Evolutionary conservation across 192 early-diverging fungal species (phyloP), one percentile per base, ranked within the genome.

Genomic region (Backusella circina): DNA sequence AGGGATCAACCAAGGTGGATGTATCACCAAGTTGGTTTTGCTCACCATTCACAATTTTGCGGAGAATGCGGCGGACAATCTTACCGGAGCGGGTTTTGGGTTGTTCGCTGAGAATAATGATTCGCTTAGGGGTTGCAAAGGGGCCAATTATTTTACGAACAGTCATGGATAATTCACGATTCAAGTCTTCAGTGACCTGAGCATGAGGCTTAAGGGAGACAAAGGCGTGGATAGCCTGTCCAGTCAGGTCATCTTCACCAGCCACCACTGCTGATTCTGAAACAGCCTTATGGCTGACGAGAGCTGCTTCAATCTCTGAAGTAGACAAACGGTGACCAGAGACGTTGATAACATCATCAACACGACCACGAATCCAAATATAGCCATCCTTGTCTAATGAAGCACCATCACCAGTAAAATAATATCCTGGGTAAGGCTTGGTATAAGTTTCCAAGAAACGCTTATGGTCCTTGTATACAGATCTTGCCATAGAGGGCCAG

Each of bases 21-120:
- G 93, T 85, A 78, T 98, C 97, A 70, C 97, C 97, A 16, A 98
- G 83, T 75, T 93, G 89, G 75, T 90, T 88, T 5, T 90, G 82
- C 74, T 98, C 94, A 73, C 89, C 88, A 36, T 86, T 93, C 61
- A 96, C 93, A 65, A 96, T 89, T 90, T 98, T 98, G 80, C 96
- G 87, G 84, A 98, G 86, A 74, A 98, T 91, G 65, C 96, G 88
- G 50, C 96, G 87, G 91, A 97, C 95, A 80, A 98, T 94, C 87
- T 98, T 98, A 61, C 96, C 96, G 37, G 89, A 92, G 33, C 95
- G 88, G 21, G 96, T 98, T 86, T 98, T 97, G 77, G 96, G 96
- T 66, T 96, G 86, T 82, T 96, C 95, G 36, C 86, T 86, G 9
- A 93, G 90, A 77, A 98, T 79, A 71, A 96, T 87, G 37, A 97